These are phyloP conservation scores for Globisporangium echinulatum DNA, from an alignment of 352 stramenopile species.

Conservation along the genomic window DNA sequence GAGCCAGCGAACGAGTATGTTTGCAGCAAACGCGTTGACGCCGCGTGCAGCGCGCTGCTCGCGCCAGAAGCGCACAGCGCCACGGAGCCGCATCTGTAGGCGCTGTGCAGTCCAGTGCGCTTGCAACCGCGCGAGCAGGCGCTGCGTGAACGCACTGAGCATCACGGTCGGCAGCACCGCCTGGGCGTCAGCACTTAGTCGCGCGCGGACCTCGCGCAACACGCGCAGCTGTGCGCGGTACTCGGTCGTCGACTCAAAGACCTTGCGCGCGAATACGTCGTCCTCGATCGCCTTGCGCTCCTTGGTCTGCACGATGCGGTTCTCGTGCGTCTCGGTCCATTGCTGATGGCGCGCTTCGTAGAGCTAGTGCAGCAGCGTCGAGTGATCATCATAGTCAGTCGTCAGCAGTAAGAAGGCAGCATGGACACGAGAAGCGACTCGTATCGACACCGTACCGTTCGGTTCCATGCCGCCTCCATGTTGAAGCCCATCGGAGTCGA, in stretches of 20 bases:
- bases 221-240: slow-evolving; percentile 38
- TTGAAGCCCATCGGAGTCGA: slow-evolving; percentile 50
- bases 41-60: slow-evolving; percentile 27
- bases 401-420: too few species aligned
- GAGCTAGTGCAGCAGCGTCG: slow-evolving; percentile 16
- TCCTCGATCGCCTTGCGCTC: slow-evolving; percentile 38
- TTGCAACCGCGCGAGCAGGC: slow-evolving; percentile 24
- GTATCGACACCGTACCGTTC: slow-evolving; percentile 17
- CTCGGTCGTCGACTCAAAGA: slow-evolving; percentile 38
- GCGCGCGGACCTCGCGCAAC: slow-evolving; percentile 26
- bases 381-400: neutral
- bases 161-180: slow-evolving; percentile 40
- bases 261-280: slow-evolving; percentile 34
- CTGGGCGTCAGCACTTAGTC: slow-evolving; percentile 27
- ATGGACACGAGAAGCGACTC: too few species aligned
- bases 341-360: slow-evolving; percentile 32
- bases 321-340: slow-evolving; percentile 34
- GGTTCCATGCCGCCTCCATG: slow-evolving; percentile 47
- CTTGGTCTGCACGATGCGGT: slow-evolving; percentile 21
- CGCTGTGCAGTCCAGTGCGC: slow-evolving; percentile 31
- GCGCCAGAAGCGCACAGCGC: slow-evolving; percentile 39
- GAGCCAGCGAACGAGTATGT: slow-evolving; percentile 53
- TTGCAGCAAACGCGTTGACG: slow-evolving; percentile 23
- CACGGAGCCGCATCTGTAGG: slow-evolving; percentile 28
- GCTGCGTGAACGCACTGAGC: slow-evolving; percentile 39